Evolutionary conservation across 768 basidiomycete species (phyloP).

Genomic region (Rubroboletus satanas): DNA sequence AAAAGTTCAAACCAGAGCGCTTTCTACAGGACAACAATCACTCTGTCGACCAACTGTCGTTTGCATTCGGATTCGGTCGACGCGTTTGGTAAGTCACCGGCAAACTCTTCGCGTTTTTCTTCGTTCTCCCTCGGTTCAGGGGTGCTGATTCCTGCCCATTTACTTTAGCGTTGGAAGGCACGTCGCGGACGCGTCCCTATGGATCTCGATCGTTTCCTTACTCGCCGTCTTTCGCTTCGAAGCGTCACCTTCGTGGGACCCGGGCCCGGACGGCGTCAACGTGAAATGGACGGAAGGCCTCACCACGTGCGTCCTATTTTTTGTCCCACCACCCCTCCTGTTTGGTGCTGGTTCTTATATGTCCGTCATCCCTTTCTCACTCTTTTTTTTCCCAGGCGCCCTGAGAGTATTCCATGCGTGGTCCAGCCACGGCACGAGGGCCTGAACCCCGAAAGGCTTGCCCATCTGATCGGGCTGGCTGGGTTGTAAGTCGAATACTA

Average conservation of each 20-base stretch:
- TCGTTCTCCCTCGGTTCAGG: background rate
- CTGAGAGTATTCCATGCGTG: conserved; percentile 8
- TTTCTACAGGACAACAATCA: conserved; percentile 17
- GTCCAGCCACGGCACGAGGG: conserved; percentile 7
- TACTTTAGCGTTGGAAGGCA: conserved; percentile 39
- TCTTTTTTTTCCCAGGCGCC: conserved; percentile 6
- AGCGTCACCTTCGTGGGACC: conserved; percentile 11
- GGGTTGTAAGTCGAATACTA: background rate
- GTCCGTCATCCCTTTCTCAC: background rate
- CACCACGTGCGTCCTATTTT: conserved; percentile 17
- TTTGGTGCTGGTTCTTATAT: background rate
- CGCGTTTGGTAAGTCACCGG: conserved; percentile 20
- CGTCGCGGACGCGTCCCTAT: conserved; percentile 39
- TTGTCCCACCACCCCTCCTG: too few species aligned
- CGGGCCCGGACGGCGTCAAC: conserved; percentile 18
- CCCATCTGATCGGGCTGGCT: conserved; percentile 5
- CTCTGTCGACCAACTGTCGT: conserved; percentile 14
- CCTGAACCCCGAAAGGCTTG: conserved; percentile 11
- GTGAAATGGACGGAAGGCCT: conserved; percentile 20
- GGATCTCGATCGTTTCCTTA: conserved; percentile 24
- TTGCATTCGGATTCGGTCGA: conserved; percentile 42
- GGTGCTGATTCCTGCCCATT: background rate
- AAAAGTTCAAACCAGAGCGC: conserved; percentile 37
- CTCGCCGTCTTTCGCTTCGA: conserved; percentile 18
- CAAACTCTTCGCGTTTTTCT: background rate